Conservation (phyloP, 1,284 basidiomycete genomes). For the Malassezia arunalokei region DNA sequence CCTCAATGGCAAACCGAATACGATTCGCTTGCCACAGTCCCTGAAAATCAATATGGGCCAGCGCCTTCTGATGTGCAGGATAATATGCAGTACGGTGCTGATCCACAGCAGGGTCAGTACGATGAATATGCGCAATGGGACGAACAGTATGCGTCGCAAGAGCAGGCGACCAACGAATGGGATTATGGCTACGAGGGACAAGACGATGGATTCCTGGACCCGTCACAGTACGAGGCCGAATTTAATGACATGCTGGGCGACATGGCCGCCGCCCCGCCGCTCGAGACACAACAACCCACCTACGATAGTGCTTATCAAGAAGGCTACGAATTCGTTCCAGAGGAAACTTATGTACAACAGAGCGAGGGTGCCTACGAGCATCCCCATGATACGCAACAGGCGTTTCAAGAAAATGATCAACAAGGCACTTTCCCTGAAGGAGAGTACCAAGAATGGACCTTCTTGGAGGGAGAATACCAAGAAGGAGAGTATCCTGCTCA, state of each 20-base stretch:
- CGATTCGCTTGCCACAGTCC: too few relatives aligned
- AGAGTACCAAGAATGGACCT: not conserved
- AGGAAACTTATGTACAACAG: not conserved
- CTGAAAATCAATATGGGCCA: too few relatives aligned
- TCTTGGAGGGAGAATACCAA: not conserved
- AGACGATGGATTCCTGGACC: conserved; percentile 13
- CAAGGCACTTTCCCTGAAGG: not conserved
- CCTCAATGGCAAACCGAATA: too few relatives aligned
- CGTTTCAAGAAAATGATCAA: not conserved
- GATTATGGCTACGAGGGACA: conserved; percentile 11
- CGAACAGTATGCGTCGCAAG: conserved; percentile 3
- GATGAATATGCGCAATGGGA: conserved; percentile 3
- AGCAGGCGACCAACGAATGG: not conserved
- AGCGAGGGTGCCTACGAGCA: not conserved
- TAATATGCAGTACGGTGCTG: not conserved
- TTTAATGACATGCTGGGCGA: conserved; percentile 2
- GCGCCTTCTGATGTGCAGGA: not conserved
- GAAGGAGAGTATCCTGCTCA: not conserved
- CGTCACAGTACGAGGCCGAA: conserved; percentile 15
- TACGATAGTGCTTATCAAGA: not conserved
- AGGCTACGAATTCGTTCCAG: not conserved
- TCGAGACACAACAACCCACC: not conserved
- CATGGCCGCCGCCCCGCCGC: not conserved
- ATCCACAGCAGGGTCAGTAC: conserved; percentile 9
- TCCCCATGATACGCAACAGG: not conserved